Base-by-base conservation (phyloP, 2,329 filamentous ascomycete species). In the Claviceps sp. region DNA sequence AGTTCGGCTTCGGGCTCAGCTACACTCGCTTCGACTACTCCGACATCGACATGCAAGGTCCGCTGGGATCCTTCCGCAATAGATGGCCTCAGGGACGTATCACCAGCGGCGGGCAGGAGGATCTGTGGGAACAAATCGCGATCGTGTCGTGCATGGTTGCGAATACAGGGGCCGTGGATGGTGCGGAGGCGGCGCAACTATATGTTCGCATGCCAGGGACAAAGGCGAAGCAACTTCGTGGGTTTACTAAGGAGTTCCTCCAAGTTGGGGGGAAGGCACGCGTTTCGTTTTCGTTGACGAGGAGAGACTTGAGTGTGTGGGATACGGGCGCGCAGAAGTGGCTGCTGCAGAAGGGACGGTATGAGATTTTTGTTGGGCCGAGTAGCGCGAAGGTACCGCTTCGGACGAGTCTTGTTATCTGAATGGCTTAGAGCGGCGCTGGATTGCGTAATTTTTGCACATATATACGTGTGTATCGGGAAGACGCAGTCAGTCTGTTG, bases 271-370 rank as follows among this genome's bases (percentile, higher is more conserved):
- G 71, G 53, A 70, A 65, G n/a, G 64, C 66, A 11, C 71, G 66
- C 0, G 66, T 82, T 0, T 64, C 58, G 0, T 77, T 86, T 53
- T 61, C 69, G 36, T 61, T 86, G 42, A 83, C 73, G 17, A 71
- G 83, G 45, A 74, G 81, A 54, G 83, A 86, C 59, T 60, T 86
- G 46, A 85, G 81, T 64, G 70, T 79, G 36, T 86, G 83, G 83
- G 79, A 85, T 60, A 72, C 76, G 5, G 66, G 63, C 1, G 71
- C 70, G 36, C 80, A 85, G 66, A 75, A 76, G 59, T 86, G 83
- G 83, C 68, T 69, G 45, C 59, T 82, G 50, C 69, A 68, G 49
- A 65, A 60, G 22, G 75, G 74, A 0, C 60, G 62, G 16, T 77
- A 76, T 54, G 57, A 55, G 3, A 51, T 78, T 4, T 71, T 61